Evolutionary conservation across 2,329 filamentous ascomycete species (phyloP).

Genomic region (Zasmidium cellare): DNA sequence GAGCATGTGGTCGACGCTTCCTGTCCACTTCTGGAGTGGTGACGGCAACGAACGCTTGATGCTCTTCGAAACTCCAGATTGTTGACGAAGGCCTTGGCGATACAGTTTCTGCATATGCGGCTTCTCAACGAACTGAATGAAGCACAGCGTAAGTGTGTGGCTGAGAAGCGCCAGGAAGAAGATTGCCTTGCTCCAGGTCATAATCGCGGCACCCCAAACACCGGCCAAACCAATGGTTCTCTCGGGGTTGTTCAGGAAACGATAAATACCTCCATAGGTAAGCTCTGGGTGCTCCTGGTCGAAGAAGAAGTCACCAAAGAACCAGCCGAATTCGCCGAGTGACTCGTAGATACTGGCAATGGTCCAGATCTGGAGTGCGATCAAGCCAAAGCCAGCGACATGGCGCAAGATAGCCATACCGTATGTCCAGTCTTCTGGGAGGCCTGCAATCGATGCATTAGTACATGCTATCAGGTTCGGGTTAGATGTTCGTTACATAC

Average conservation of each 20-base stretch:
- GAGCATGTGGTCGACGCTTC: conserved; percentile 82
- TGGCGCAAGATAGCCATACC: conserved; percentile 85
- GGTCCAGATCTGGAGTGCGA: conserved; percentile 90
- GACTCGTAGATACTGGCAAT: conserved; percentile 91
- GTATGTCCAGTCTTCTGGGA: conserved; percentile 84
- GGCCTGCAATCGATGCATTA: conserved; percentile 31
- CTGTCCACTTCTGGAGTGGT: conserved; percentile 78
- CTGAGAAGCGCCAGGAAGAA: conserved; percentile 83
- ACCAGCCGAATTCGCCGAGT: conserved; percentile 97
- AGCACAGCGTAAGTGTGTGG: conserved; percentile 80
- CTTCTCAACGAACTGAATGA: conserved; percentile 90
- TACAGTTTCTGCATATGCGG: conserved; percentile 99
- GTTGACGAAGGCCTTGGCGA: conserved; percentile 75
- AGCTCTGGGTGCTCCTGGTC: conserved; percentile 85
- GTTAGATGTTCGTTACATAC: conserved; percentile 12
- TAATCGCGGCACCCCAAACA: conserved; percentile 91
- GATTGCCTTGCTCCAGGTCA: conserved; percentile 84
- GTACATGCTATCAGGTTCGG: not conserved
- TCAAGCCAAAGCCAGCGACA: conserved; percentile 75
- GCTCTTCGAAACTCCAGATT: conserved; percentile 90
- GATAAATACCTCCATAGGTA: conserved; percentile 96
- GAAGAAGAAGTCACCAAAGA: conserved; percentile 99
- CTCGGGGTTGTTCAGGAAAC: conserved; percentile 96
- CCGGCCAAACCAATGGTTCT: conserved; percentile 89
- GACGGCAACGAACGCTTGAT: conserved; percentile 82